phyloP scores from a whole-genome alignment of 768 basidiomycete genomes.

The Sarcodon sp. region DNA sequence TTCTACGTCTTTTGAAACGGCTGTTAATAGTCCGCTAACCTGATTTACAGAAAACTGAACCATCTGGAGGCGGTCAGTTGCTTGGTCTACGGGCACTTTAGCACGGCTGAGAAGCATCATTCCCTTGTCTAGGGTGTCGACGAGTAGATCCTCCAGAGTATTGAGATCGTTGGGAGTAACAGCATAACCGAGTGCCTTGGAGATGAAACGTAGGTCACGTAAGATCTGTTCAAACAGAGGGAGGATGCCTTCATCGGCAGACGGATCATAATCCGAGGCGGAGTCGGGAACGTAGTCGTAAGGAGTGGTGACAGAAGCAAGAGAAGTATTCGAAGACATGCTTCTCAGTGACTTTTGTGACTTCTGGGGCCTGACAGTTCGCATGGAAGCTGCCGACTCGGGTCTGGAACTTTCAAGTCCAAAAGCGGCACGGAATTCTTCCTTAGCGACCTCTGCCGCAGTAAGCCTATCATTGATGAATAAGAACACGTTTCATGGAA shows the following conservation, averaged over 20 bases:
- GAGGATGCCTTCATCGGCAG: constrained; percentile 31
- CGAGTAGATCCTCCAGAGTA: constrained; percentile 30
- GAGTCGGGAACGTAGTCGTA: neutral
- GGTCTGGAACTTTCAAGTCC: constrained; percentile 37
- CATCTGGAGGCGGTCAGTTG: constrained; percentile 31
- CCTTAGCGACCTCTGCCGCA: constrained; percentile 52
- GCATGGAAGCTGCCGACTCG: constrained; percentile 39
- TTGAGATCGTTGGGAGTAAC: constrained; percentile 22
- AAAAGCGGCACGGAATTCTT: constrained; percentile 54
- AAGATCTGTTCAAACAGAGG: constrained; percentile 30
- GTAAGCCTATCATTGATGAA: constrained; percentile 32
- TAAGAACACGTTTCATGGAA: neutral
- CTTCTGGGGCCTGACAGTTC: constrained; percentile 22
- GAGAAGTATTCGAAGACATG: constrained; percentile 1
- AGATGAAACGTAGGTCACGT: constrained; percentile 38
- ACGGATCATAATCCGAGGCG: constrained; percentile 11
- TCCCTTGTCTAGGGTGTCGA: constrained; percentile 34
- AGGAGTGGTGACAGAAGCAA: constrained; percentile 3
- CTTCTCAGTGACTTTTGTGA: neutral
- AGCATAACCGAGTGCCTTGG: constrained; percentile 16
- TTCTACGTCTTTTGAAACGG: constrained; percentile 29
- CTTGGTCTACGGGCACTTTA: constrained; percentile 39
- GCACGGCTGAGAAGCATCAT: constrained; percentile 35
- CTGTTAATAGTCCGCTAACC: constrained; percentile 29
- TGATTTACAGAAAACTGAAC: constrained; percentile 32